phyloP scores from a whole-genome alignment of 2,329 filamentous ascomycete species.

The Sporothrix globosa region DNA sequence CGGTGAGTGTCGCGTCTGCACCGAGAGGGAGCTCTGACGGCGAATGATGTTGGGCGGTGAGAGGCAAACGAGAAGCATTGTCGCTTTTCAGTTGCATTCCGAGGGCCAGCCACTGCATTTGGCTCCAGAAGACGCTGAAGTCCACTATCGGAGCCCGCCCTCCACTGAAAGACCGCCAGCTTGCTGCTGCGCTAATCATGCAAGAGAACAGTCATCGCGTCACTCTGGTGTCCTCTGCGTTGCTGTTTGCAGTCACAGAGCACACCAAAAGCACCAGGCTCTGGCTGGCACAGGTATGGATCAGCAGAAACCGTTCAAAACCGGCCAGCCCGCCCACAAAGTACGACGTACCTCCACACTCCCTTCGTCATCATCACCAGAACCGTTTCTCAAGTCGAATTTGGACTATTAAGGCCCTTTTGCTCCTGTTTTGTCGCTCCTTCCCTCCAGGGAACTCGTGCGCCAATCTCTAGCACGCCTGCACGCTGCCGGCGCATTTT shows the following conservation, averaged over 20 bases:
- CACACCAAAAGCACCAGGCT: neutral
- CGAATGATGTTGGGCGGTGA: neutral
- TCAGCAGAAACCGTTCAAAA: neutral
- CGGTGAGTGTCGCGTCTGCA: conserved; percentile 1
- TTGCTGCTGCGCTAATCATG: conserved; percentile 19
- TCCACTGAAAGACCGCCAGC: neutral
- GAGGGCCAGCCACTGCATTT: neutral
- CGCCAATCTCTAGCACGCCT: conserved; percentile 11
- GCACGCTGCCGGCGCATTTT: neutral
- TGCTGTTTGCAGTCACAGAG: conserved; percentile 4
- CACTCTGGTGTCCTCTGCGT: too few species aligned
- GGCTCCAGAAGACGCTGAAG: neutral
- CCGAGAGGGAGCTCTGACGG: neutral
- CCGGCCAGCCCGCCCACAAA: neutral
- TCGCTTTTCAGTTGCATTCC: neutral
- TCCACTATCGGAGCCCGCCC: neutral
- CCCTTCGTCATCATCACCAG: conserved; percentile 18
- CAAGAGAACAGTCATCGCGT: conserved; percentile 22
- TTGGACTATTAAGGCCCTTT: neutral
- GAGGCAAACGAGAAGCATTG: neutral
- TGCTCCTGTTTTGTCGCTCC: neutral
- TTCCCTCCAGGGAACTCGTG: neutral
- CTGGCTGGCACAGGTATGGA: conserved; percentile 3
- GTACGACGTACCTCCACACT: neutral
- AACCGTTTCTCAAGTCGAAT: neutral